A percentile compares a stretch with the other conserved stretches of the same genome.
phyloP scores from a whole-genome alignment of 768 basidiomycete genomes.

The Podaxis rugospora region DNA sequence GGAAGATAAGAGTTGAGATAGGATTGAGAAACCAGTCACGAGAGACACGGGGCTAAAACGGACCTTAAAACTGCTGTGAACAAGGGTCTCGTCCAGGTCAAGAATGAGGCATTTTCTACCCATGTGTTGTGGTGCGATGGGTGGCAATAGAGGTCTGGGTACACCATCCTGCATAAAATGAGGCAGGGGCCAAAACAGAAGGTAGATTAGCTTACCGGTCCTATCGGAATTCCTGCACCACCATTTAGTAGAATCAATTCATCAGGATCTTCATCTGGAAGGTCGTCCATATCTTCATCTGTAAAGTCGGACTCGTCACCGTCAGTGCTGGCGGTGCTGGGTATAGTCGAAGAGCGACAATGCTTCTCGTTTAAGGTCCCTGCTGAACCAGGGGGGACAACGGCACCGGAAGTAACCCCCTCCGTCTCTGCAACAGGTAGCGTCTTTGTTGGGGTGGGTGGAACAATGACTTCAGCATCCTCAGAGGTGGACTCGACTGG shows the following conservation, averaged over 20 bases:
- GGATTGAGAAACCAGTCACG: slow-evolving; percentile 11
- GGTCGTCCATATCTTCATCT: slow-evolving; percentile 62
- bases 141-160: slow-evolving; percentile 85
- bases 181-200: not conserved
- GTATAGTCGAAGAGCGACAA: slow-evolving; percentile 17
- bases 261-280: slow-evolving; percentile 81
- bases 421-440: slow-evolving; percentile 72
- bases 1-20: slow-evolving; percentile 9
- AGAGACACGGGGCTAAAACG: slow-evolving; percentile 10
- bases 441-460: slow-evolving; percentile 29
- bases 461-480: slow-evolving; percentile 31
- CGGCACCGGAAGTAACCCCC: slow-evolving; percentile 87
- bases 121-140: slow-evolving; percentile 70
- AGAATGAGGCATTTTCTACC: slow-evolving; percentile 95
- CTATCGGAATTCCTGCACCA: slow-evolving; percentile 92
- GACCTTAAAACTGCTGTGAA: slow-evolving; percentile 99
- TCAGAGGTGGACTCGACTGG: slow-evolving; percentile 14
- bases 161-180: slow-evolving; percentile 63
- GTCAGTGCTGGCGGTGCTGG: slow-evolving; percentile 38
- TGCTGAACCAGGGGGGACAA: slow-evolving; percentile 85
- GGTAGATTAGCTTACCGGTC: slow-evolving; percentile 60
- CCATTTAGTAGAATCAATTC: slow-evolving; percentile 77
- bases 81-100: slow-evolving; percentile 94
- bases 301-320: slow-evolving; percentile 64
- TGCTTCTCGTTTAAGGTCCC: slow-evolving; percentile 24